Base-by-base conservation (phyloP, 2,329 filamentous ascomycete species). In the Ramichloridium luteum region DNA sequence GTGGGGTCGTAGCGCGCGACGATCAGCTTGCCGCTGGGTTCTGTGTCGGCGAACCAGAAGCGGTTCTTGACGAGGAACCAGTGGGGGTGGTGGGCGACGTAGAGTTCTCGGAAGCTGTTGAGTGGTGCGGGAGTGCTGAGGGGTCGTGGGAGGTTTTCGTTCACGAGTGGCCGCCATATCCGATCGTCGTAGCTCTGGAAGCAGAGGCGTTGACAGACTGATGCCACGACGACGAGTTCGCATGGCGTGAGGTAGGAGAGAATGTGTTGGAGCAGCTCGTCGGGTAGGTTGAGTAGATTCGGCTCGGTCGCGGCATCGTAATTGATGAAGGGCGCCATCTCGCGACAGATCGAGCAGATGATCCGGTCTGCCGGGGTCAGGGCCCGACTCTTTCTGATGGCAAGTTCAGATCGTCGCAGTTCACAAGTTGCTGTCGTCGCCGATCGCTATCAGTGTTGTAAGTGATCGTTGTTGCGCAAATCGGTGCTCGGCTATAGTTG, bases 51-150 rank as follows among this genome's bases (percentile, higher is more conserved):
- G 49, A 93, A 88, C 86, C 86, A 94, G 41, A 94, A 64, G 55
- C 81, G 86, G 51, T 81, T 66, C 31, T 71, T 74, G 0, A 81
- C 67, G 1, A 94, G 64, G 48, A 93, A 93, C 86, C 86, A 94
- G 46, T 77, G 74, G 0, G 79, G 77, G 41, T 90, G 70, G 51
- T 90, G 80, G 13, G 75, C 67, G 25, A 68, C 61, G 53, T 80
- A 93, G 2, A 93, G 69, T 15, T 79, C 68, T 35, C 72, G 72
- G 56, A 77, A 93, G 14, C 66, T 75, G 2, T 59, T 45, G 47
- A 69, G 76, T 5, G 77, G 76, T 5, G 64, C 66, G 0, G 76
- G 64, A 1, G 57, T 57, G 1, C 57, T 55, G 16, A 85, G 58
- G 12, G 54, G 47, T 18, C 69, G 58, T 0, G 78, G 77, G 0